A percentile compares a stretch with the other conserved stretches of the same genome.
Conservation (phyloP, 2,329 filamentous ascomycete species). For the Paracoccidioides brasiliensis region DNA sequence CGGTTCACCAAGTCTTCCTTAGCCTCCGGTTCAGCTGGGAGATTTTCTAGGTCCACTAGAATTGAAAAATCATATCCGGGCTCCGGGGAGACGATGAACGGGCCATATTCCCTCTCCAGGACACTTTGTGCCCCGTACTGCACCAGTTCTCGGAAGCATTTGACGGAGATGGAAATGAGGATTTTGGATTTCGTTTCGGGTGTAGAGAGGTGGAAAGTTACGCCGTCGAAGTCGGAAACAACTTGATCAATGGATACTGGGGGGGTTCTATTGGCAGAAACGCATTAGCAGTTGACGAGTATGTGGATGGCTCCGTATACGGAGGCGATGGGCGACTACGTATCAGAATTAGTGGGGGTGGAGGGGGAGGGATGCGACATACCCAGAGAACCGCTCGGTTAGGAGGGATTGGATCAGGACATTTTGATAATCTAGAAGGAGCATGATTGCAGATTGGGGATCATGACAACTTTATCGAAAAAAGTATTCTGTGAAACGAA, state of each 20-base stretch:
- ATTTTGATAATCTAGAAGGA: constrained; percentile 98
- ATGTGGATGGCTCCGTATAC: constrained; percentile 12
- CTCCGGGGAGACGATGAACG: constrained; percentile 78
- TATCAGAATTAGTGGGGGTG: constrained; percentile 16
- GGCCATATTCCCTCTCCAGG: constrained; percentile 85
- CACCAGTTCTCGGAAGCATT: constrained; percentile 86
- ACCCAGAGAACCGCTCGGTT: constrained; percentile 88
- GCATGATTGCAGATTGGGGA: constrained; percentile 39
- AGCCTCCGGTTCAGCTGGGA: constrained; percentile 73
- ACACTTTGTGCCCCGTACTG: constrained; percentile 87
- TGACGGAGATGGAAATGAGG: constrained; percentile 83
- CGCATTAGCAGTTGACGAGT: constrained; percentile 26
- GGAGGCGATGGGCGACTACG: constrained; percentile 6
- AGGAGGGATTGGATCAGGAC: constrained; percentile 93
- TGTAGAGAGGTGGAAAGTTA: constrained; percentile 96
- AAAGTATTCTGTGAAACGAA: neutral
- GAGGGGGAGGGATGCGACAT: constrained; percentile 18
- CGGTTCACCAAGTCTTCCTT: constrained; percentile 76
- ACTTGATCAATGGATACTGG: constrained; percentile 92
- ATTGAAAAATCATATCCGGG: constrained; percentile 93
- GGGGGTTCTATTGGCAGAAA: constrained; percentile 49
- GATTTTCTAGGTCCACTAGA: constrained; percentile 70
- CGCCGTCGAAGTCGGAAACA: constrained; percentile 96
- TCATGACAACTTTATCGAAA: constrained; percentile 9
- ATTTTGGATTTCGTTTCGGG: constrained; percentile 91